Evolutionary conservation across 805 yeast genomes (phyloP).

Genomic region (Candida chauliodis): DNA sequence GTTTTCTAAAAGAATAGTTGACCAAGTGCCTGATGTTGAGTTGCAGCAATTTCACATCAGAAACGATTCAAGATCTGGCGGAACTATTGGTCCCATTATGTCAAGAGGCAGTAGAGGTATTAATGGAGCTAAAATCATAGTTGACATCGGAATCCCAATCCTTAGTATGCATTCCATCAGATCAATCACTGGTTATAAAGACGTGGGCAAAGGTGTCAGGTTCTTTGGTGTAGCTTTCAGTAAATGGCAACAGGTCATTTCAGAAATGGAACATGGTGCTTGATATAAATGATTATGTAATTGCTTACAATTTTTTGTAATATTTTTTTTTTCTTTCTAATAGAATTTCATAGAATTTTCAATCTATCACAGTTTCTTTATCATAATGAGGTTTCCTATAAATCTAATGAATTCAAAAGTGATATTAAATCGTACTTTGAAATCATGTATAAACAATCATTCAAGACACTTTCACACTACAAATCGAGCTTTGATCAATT

Average conservation of each 20-base stretch:
- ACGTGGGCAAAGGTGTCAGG: conserved; percentile 34
- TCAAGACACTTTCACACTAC: conserved; percentile 42
- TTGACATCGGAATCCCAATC: conserved; percentile 42
- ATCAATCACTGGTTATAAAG: conserved; percentile 35
- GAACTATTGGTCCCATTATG: conserved; percentile 42
- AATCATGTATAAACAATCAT: background rate
- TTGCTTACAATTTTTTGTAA: background rate
- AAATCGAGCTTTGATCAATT: conserved; percentile 22
- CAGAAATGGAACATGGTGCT: conserved; percentile 5
- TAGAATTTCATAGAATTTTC: conserved; percentile 3
- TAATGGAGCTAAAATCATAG: conserved; percentile 18
- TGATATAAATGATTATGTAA: background rate
- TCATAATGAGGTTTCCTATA: conserved; percentile 6
- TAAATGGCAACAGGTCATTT: conserved; percentile 19
- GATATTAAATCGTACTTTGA: background rate
- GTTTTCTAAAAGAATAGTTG: conserved; percentile 24
- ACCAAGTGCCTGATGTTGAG: conserved; percentile 15
- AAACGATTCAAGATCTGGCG: conserved; percentile 39
- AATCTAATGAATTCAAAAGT: background rate
- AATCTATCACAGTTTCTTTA: background rate
- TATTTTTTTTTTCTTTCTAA: conserved; percentile 2
- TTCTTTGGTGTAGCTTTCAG: conserved; percentile 29
- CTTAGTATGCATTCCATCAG: conserved; percentile 42
- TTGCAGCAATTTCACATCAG: conserved; percentile 39
- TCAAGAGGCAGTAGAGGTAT: conserved; percentile 29